Conservation (phyloP, 768 basidiomycete species). For the Kwoniella pini region DNA sequence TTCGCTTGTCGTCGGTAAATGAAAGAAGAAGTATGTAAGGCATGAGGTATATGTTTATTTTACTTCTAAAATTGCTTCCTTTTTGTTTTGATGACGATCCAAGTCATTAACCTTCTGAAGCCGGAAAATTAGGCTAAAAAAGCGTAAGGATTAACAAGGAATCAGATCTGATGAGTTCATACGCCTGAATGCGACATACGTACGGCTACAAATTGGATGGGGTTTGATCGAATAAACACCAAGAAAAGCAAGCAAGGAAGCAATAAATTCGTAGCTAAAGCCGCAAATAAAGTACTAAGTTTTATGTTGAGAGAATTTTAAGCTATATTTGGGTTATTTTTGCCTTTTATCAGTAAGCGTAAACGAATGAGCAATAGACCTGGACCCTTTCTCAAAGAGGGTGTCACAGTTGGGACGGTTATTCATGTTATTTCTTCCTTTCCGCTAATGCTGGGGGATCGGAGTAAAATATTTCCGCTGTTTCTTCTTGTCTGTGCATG, state of each 20-base stretch:
- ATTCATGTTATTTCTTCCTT: not conserved
- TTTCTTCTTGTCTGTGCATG: slow-evolving; percentile 12
- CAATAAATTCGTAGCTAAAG: no score
- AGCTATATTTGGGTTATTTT: slow-evolving; percentile 4
- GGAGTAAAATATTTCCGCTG: no score
- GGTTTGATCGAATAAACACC: no score
- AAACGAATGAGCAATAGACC: no score
- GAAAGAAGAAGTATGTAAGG: not conserved
- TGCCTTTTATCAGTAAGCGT: not conserved
- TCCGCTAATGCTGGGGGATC: not conserved
- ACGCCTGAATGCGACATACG: not conserved
- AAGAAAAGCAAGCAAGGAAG: no score
- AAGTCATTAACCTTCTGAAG: slow-evolving; percentile 4
- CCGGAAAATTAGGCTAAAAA: slow-evolving; percentile 6
- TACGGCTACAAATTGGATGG: no score
- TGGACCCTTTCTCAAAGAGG: no score
- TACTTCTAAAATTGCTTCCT: not conserved
- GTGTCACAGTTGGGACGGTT: no score
- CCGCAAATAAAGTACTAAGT: no score
- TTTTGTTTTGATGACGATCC: not conserved
- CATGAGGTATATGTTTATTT: not conserved
- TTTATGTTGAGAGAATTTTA: not conserved
- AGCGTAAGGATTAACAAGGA: not conserved
- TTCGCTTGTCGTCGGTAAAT: slow-evolving; percentile 12
- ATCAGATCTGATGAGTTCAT: not conserved